phyloP scores from a whole-genome alignment of 1,284 basidiomycete genomes.

The Sporisorium iseilematis-ciliati region DNA sequence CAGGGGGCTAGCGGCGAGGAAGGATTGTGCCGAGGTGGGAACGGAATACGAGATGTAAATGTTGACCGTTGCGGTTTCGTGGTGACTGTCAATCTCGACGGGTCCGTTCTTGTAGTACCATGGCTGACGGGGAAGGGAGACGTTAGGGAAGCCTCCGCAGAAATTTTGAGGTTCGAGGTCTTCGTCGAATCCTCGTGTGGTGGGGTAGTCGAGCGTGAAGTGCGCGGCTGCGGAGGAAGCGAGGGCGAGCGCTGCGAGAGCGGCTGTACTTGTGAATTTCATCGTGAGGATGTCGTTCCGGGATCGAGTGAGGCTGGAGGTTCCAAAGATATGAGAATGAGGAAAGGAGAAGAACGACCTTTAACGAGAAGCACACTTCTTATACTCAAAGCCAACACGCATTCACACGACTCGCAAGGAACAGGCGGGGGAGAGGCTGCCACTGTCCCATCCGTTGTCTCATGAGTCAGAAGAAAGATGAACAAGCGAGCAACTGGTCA shows the following conservation, averaged over 20 bases:
- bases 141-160: conserved; percentile 50
- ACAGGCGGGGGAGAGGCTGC: too few relatives aligned
- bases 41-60: conserved; percentile 41
- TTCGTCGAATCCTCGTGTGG: conserved; percentile 47
- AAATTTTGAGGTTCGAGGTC: conserved; percentile 41
- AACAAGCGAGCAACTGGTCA: too few relatives aligned
- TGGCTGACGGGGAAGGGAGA: conserved; percentile 21
- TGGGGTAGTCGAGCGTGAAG: conserved; percentile 44
- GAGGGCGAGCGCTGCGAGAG: conserved; percentile 14
- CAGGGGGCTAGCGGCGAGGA: conserved; percentile 18
- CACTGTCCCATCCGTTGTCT: too few relatives aligned
- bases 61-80: conserved; percentile 47
- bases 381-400: too few relatives aligned
- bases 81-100: conserved; percentile 46
- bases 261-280: not conserved
- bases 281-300: conserved; percentile 6
- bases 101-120: conserved; percentile 46
- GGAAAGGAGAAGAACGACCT: not conserved
- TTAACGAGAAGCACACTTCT: too few relatives aligned
- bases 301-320: not conserved
- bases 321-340: not conserved
- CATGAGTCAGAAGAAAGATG: too few relatives aligned
- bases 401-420: too few relatives aligned
- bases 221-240: conserved; percentile 22
- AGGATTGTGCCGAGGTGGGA: conserved; percentile 25